Percentiles rank a stretch among this genome's conserved stretches.
These are phyloP conservation scores for Aspergillus japonicus DNA, from an alignment of 2,329 filamentous ascomycete genomes.

Conservation along the genomic window DNA sequence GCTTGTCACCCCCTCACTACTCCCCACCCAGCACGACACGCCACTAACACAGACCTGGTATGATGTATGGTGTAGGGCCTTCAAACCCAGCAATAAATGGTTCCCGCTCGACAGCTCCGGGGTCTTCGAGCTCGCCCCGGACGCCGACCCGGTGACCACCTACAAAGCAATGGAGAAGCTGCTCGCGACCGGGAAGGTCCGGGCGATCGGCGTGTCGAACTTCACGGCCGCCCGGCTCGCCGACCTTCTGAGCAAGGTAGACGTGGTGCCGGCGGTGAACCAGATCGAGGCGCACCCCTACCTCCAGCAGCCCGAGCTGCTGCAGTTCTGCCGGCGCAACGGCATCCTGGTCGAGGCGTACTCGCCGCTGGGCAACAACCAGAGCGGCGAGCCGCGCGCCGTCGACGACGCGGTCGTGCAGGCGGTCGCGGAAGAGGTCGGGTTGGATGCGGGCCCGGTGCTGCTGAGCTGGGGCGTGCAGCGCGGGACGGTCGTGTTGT, in stretches of 20 bases:
- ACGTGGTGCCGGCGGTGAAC: slow-evolving; percentile 69
- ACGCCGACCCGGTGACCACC: slow-evolving; percentile 39
- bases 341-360: slow-evolving; percentile 45
- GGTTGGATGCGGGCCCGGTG: slow-evolving; percentile 56
- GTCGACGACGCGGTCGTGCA: slow-evolving; percentile 60
- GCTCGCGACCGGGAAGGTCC: slow-evolving; percentile 57
- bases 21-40: no score
- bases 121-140: slow-evolving; percentile 21
- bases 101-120: slow-evolving; percentile 25
- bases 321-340: slow-evolving; percentile 7
- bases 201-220: slow-evolving; percentile 69
- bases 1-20: no score
- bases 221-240: slow-evolving; percentile 74
- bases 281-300: slow-evolving; percentile 46
- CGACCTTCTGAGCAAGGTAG: slow-evolving; percentile 66
- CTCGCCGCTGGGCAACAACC: slow-evolving; percentile 52
- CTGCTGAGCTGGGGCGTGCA: slow-evolving; percentile 56
- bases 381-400: slow-evolving; percentile 43
- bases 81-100: slow-evolving; percentile 22
- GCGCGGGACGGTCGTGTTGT: slow-evolving; percentile 53
- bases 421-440: slow-evolving; percentile 60
- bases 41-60: no score
- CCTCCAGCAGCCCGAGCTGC: slow-evolving; percentile 11
- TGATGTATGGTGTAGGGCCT: slow-evolving; percentile 23
- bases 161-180: slow-evolving; percentile 60